Base-by-base conservation (phyloP, 768 basidiomycete species). In the Suillus fuscotomentosus region DNA sequence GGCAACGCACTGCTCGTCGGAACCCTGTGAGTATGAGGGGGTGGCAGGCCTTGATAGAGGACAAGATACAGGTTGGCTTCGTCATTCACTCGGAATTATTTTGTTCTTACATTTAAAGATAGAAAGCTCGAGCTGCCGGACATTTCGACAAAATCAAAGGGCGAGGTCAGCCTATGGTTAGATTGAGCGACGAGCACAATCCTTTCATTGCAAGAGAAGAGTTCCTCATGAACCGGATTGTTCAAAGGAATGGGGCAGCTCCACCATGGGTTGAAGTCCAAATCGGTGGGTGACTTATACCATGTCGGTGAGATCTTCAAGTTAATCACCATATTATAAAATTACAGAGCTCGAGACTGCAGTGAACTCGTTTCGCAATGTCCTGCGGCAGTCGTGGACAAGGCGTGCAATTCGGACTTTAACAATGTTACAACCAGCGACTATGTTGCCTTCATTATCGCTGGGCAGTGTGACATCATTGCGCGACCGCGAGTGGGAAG, bases 201-300 rank as follows among this genome's bases (percentile, higher is more conserved):
- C 86, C 84, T 13, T 87, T 85, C 75, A 88, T 95, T 65, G 84
- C 83, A 8, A 81, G 89, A 9, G 90, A 91, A 68, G 92, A 94
- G 71, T 91, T 89, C 69, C 78, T 95, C 56, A 88, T 95, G 88
- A 95, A 94, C 68, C 86, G 93, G 14, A 92, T 94, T 64, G 84
- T 95, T 8, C 88, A 92, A 70, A 81, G 86, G 59, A 89, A 93
- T 67, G 92, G 90, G n/a, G 90, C 89, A 7, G 84, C 86, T 4
- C 94, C 93, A 38, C 89, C 91, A 4, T 95, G 94, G 93, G 88
- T 95, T 1, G 92, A 95, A 76, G 70, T 92, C 41, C 93, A 94
- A 74, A 79, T 81, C 63, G 89, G 89, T 87, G 66, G 54, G 84
- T 73, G 24, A 10, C 14, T 36, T n/a, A 8, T 27, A 42, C 24